Conservation (phyloP, 192 early-diverging fungal genomes). For the Dissophora globulifera region DNA sequence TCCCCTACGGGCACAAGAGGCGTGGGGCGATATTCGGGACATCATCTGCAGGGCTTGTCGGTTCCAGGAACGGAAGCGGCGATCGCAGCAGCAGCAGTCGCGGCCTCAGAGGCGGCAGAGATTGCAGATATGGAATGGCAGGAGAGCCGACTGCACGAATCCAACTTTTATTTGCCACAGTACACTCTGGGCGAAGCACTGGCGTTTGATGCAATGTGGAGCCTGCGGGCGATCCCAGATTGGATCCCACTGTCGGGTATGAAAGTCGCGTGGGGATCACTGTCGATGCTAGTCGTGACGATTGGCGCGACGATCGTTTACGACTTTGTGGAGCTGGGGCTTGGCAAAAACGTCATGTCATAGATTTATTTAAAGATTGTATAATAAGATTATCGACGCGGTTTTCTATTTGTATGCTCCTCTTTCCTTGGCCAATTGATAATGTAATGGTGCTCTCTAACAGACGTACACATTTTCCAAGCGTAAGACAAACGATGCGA, state of each 20-base stretch:
- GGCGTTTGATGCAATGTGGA: slow-evolving; percentile 1
- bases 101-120: background rate
- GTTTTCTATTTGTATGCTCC: too few relatives aligned
- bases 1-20: background rate
- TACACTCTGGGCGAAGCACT: background rate
- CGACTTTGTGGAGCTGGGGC: background rate
- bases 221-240: background rate
- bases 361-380: too few relatives aligned
- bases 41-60: background rate
- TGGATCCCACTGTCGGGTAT: background rate
- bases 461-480: too few relatives aligned
- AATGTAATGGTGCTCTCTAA: too few relatives aligned
- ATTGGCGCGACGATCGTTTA: background rate
- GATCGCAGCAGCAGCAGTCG: background rate
- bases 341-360: background rate
- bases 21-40: background rate
- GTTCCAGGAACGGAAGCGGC: background rate
- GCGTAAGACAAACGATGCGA: too few relatives aligned
- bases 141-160: background rate
- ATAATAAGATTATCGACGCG: too few relatives aligned
- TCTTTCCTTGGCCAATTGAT: too few relatives aligned
- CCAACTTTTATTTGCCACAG: background rate
- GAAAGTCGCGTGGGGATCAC: background rate
- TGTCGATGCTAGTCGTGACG: background rate
- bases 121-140: background rate